Percentiles rank a stretch among this genome's conserved stretches.
phyloP scores from a whole-genome alignment of 805 yeast genomes.

The Wickerhamiella sorbophila region DNA sequence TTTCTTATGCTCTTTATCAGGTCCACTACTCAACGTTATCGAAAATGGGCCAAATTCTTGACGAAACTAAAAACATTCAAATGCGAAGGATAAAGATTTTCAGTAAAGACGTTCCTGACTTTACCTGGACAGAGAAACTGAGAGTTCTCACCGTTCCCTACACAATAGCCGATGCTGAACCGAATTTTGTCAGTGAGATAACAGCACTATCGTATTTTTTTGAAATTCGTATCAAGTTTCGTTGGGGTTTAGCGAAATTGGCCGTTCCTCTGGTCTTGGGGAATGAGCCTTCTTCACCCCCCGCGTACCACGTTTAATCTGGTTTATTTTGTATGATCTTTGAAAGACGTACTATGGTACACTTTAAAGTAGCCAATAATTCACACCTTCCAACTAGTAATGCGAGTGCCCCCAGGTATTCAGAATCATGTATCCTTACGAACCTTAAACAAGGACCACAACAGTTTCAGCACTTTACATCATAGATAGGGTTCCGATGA shows the following conservation, averaged over 20 bases:
- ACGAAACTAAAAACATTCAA: neutral
- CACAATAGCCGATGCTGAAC: neutral
- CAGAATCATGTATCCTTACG: too few relatives aligned
- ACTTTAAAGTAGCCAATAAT: too few relatives aligned
- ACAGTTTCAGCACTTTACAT: too few relatives aligned
- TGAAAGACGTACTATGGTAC: too few relatives aligned
- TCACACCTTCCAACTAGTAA: too few relatives aligned
- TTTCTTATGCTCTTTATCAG: neutral
- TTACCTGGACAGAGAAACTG: neutral
- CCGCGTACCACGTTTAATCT: too few relatives aligned
- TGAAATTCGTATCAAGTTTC: neutral
- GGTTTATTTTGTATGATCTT: too few relatives aligned
- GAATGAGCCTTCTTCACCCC: neutral
- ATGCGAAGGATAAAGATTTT: neutral
- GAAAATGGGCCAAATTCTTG: neutral
- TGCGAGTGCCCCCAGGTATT: too few relatives aligned
- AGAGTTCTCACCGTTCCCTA: neutral
- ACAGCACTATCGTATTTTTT: neutral
- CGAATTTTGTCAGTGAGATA: neutral
- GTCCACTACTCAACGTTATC: neutral
- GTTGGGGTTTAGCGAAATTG: neutral
- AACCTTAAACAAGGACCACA: too few relatives aligned
- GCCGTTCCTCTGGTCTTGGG: neutral
- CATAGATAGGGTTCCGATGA: too few relatives aligned
- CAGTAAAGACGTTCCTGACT: neutral